Evolutionary conservation across 2,329 filamentous ascomycete species (phyloP).

Genomic region (Ophiostoma sp.): DNA sequence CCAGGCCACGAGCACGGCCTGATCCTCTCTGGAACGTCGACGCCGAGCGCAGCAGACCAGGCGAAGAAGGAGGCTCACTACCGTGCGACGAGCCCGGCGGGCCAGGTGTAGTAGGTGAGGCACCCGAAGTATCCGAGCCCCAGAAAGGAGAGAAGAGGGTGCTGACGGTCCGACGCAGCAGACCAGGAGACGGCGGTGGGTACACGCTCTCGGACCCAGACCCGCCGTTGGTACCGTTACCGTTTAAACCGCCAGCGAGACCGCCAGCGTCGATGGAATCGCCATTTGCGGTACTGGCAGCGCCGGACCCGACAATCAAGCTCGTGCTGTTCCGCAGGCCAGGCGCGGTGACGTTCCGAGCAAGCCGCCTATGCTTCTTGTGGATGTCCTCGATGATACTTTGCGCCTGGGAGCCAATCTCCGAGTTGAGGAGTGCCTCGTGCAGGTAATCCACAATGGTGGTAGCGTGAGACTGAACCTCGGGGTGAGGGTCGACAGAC

Average conservation of each 20-base stretch:
- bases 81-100: conserved; percentile 22
- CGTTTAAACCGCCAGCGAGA: neutral
- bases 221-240: neutral
- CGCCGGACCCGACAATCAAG: conserved; percentile 37
- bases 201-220: conserved; percentile 38
- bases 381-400: conserved; percentile 72
- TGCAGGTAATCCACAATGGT: conserved; percentile 87
- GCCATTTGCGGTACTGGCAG: conserved; percentile 28
- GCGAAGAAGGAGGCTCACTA: conserved; percentile 31
- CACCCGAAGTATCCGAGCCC: conserved; percentile 41
- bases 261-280: neutral
- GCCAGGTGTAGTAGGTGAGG: neutral
- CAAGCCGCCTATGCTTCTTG: conserved; percentile 50
- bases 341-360: conserved; percentile 43
- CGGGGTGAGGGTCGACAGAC: conserved; percentile 90
- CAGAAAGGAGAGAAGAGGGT: conserved; percentile 62
- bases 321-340: conserved; percentile 48
- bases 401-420: conserved; percentile 70
- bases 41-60: conserved; percentile 40
- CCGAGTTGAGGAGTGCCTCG: conserved; percentile 72
- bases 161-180: conserved; percentile 65
- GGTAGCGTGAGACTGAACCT: conserved; percentile 82
- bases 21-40: conserved; percentile 34
- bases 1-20: conserved; percentile 14
- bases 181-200: conserved; percentile 56